Evolutionary conservation across 169 alveolate species (phyloP).

Genomic region (Toxoplasma gondii): DNA sequence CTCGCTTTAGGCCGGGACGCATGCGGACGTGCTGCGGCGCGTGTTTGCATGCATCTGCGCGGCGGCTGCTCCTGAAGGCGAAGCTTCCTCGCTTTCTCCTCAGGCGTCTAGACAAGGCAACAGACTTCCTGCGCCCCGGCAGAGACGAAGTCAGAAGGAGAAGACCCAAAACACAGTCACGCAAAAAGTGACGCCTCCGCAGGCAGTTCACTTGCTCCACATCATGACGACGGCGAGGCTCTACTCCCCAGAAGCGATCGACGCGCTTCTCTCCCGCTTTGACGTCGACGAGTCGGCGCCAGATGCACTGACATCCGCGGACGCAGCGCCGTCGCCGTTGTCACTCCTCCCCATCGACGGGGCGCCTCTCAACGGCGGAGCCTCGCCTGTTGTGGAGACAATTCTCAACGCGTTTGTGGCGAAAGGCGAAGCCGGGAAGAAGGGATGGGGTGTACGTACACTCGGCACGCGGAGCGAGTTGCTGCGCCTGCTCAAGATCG

Average conservation of each 20-base stretch:
- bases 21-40: constrained; percentile 7
- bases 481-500: not conserved
- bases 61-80: not conserved
- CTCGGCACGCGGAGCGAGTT: not conserved
- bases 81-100: no score
- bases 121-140: no score
- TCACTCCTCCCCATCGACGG: not conserved
- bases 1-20: not conserved
- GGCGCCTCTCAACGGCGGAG: not conserved
- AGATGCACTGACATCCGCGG: not conserved
- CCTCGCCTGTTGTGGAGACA: not conserved
- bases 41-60: not conserved
- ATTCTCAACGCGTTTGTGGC: not conserved
- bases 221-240: not conserved
- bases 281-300: not conserved
- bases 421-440: not conserved
- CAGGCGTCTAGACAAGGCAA: no score
- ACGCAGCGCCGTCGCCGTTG: not conserved
- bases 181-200: not conserved
- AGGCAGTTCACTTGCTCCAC: not conserved
- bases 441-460: not conserved
- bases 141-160: not conserved
- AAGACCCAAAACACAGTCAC: not conserved
- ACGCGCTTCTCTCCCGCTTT: constrained; percentile 9
- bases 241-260: not conserved